Evolutionary conservation across 345 rosid species (phyloP), one percentile per base, ranked within the genome.

Genomic region (Gynandropsis gynandra): DNA sequence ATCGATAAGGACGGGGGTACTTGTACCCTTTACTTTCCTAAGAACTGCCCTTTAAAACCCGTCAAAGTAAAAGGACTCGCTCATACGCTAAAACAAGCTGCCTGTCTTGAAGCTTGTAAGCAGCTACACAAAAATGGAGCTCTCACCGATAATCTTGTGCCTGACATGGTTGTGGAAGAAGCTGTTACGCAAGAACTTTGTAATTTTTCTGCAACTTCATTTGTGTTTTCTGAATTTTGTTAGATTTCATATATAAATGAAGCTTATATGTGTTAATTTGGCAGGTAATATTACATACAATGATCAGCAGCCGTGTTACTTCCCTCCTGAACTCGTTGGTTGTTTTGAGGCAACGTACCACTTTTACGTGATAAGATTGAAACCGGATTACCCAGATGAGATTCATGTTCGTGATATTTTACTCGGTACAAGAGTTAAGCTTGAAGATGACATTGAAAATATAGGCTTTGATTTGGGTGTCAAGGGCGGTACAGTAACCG

Each of bases 101-200:
- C 76, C 20, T 92, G 95, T 61, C 80, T 92, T 46, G 74, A 87
- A 82, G 93, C 95, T 40, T 87, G 96, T 80, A 79, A 70, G 66
- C 58, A 76, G 56, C 86, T 92, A 18, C 84, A 92, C 36, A 0
- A 21, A 58, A 50, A 58, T 67, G 89, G 93, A 32, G 85, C 95
- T 65, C 72, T 92, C 54, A 82, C 80, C 8, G 93, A 87, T 76
- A 32, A 87, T 55, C 93, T 87, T 58, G 75, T 92, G 53, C 98
- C 95, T 32, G 85, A 79, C 59, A 79, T 70, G 63, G 73, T 80
- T 36, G 52, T 42, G 47, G 93, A 77, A 66, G 86, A 86, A 71
- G 61, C 65, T 44, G 64, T 53, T 16, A 56, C 33, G 17, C 70
- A 66, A 67, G 76, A 65, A 54, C 41, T 40, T 8, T 65, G 65